Base-by-base conservation (phyloP, 2,329 filamentous ascomycete species). In the Polychaeton citri region DNA sequence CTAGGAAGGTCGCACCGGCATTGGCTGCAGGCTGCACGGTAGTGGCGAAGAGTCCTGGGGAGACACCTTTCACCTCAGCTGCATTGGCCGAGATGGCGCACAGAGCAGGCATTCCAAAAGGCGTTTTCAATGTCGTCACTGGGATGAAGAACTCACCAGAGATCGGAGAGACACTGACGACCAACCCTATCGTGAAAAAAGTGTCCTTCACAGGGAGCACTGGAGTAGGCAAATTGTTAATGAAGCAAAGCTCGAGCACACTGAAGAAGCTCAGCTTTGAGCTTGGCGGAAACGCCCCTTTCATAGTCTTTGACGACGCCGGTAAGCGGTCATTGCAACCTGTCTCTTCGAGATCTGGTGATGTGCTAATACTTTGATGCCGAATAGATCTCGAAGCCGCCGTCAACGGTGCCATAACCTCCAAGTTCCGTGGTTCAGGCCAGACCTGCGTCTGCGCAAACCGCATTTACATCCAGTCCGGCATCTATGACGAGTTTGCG, bases 1-100 rank as follows among this genome's bases (percentile, higher is more conserved):
- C 65, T 17, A 57, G 65, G 34, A 69, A 69, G 47, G 66, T 68
- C 34, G 65, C 63, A 3, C 64, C 83, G 2, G 82, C 81, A 6
- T 69, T 96, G 38, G 90, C 90, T 13, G 87, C 86, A n/a, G 90
- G 90, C 39, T 96, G 88, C 63, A 94, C 88, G 0, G 82, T 93
- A 2, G 87, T 96, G 2, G 79, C 78, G 50, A 98, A 98, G 60
- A 81, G 86, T 12, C 87, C 88, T 1, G 79, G 79, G 33, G 88
- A 96, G 66, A 95, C 90, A 1, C 90, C 88, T 0, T 90, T 88
- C 57, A 93, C 87, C 17, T 77, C 85, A 0, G 77, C 94, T 24
- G 88, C 88, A 1, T 62, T 96, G 15, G 84, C 84, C 1, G 87
- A 94, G 61, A 73, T 96, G 26, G 84, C 80, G 7, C 74, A 82